Conservation (phyloP, 345 rosid species). For the Salix udensis region DNA sequence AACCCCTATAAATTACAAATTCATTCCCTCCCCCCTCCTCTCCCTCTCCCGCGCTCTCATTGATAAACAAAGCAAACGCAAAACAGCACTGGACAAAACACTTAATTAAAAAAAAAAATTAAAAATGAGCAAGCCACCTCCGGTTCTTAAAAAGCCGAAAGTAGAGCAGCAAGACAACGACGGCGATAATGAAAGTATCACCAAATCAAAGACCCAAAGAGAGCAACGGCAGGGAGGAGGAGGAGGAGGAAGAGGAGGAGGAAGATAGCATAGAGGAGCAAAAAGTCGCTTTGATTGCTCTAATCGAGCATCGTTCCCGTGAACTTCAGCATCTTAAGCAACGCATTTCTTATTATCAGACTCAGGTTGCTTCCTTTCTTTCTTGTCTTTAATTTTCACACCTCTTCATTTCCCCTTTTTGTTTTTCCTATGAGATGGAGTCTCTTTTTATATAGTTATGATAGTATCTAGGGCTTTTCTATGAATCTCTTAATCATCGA, state of each 20-base stretch:
- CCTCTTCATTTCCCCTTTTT: background rate
- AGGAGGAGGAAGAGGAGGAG: constrained; percentile 16
- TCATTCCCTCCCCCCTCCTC: background rate
- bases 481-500: background rate
- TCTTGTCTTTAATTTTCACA: background rate
- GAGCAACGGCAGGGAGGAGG: constrained; percentile 24
- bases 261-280: constrained; percentile 43
- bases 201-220: constrained; percentile 11
- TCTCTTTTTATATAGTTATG: background rate
- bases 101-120: background rate
- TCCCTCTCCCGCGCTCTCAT: constrained; percentile 1
- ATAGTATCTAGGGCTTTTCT: background rate
- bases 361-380: constrained; percentile 44
- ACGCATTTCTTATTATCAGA: constrained; percentile 64
- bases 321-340: constrained; percentile 57
- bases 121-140: constrained; percentile 4
- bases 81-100: background rate
- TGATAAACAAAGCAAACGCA: background rate
- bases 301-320: constrained; percentile 64
- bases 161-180: constrained; percentile 5
- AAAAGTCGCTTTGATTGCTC: constrained; percentile 64
- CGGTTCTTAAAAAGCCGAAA: constrained; percentile 19
- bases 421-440: background rate
- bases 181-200: background rate
- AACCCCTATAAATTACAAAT: background rate